Percentiles rank a stretch among this genome's conserved stretches.
These are phyloP conservation scores for Gossypium laxum DNA, from an alignment of 441 rosid species.

Conservation along the genomic window DNA sequence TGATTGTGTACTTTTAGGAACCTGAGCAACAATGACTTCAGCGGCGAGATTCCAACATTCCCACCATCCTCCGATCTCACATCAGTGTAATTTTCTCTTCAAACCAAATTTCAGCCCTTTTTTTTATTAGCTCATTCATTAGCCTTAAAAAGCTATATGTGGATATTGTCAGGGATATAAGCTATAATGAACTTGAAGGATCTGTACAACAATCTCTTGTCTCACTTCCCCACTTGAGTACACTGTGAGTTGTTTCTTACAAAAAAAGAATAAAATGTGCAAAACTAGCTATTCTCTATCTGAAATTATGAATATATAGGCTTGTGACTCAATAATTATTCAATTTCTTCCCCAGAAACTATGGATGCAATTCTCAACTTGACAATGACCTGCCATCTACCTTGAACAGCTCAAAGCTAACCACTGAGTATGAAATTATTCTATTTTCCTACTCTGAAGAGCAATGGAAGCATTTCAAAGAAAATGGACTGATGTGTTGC, in stretches of 20 bases:
- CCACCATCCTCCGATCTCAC: conserved; percentile 30
- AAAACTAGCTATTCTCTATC: neutral
- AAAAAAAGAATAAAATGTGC: neutral
- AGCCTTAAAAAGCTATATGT: neutral
- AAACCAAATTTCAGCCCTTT: conserved; percentile 1
- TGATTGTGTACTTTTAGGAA: conserved; percentile 29
- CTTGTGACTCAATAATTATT: conserved; percentile 8
- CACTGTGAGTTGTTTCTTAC: conserved; percentile 34
- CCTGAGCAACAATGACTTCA: conserved; percentile 46
- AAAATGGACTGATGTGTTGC: conserved; percentile 12
- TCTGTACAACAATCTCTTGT: conserved; percentile 28
- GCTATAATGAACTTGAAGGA: conserved; percentile 39
- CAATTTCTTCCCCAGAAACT: conserved; percentile 29
- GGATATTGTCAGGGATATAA: conserved; percentile 41
- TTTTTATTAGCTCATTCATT: neutral
- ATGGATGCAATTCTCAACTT: conserved; percentile 44
- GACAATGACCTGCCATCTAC: conserved; percentile 21
- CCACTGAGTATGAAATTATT: conserved; percentile 38
- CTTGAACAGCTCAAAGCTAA: conserved; percentile 24
- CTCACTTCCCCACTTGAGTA: conserved; percentile 30
- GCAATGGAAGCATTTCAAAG: neutral
- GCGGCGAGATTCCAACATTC: conserved; percentile 36
- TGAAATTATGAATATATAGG: neutral
- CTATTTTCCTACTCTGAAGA: conserved; percentile 3
- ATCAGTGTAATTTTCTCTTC: conserved; percentile 42